phyloP scores from a whole-genome alignment of 805 yeast species.

The Zygosaccharomyces rouxii region DNA sequence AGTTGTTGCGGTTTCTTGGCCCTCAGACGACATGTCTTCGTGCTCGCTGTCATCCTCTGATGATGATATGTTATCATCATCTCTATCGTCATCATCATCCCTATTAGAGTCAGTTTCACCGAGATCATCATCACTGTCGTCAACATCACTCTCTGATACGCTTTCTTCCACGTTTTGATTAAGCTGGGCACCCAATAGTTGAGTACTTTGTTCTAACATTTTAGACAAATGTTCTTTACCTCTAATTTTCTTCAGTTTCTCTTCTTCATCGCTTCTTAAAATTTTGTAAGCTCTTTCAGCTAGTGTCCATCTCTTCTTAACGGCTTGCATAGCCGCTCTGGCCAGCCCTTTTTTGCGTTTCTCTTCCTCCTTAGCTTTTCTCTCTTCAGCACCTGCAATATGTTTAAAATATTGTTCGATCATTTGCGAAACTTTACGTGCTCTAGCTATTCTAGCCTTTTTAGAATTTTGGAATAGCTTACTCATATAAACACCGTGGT shows the following conservation, averaged over 20 bases:
- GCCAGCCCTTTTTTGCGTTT: slow-evolving; percentile 66
- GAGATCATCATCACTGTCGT: slow-evolving; percentile 17
- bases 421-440: slow-evolving; percentile 72
- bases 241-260: slow-evolving; percentile 69
- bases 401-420: slow-evolving; percentile 83
- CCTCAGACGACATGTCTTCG: slow-evolving; percentile 16
- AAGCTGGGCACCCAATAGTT: slow-evolving; percentile 79
- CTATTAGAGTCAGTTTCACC: slow-evolving; percentile 5
- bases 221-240: slow-evolving; percentile 85
- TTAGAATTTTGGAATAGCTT: slow-evolving; percentile 64
- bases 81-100: slow-evolving; percentile 13
- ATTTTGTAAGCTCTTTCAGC: slow-evolving; percentile 79
- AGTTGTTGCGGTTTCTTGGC: slow-evolving; percentile 28
- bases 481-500: slow-evolving; percentile 71
- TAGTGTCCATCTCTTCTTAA: slow-evolving; percentile 82
- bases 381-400: slow-evolving; percentile 82
- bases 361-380: slow-evolving; percentile 70
- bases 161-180: slow-evolving; percentile 37
- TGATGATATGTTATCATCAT: slow-evolving; percentile 13
- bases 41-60: slow-evolving; percentile 13
- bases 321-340: slow-evolving; percentile 76
- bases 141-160: slow-evolving; percentile 6
- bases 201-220: slow-evolving; percentile 88
- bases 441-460: slow-evolving; percentile 58
- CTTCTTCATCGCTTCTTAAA: slow-evolving; percentile 71